Evolutionary conservation across 2,329 filamentous ascomycete species (phyloP), one percentile per base, ranked within the genome.

Genomic region (Cadophora luteo-olivacea): DNA sequence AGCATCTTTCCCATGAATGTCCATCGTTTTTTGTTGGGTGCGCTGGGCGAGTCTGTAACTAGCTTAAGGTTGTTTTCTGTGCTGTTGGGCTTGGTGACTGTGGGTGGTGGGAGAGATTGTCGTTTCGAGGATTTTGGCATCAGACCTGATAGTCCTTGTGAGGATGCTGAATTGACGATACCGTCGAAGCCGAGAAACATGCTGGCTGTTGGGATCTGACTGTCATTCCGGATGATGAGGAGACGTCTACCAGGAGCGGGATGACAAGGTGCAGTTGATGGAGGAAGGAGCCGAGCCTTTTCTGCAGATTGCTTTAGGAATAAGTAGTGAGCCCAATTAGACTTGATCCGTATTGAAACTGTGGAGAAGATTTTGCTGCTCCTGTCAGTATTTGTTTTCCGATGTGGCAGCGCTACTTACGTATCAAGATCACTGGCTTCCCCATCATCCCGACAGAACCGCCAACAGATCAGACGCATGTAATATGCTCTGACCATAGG

Each of bases 401-500:
- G 61, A 55, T 5, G 54, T 55, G 25, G 11, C 16, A 16, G 16
- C 9, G n/a, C 41, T 67, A 84, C 87, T 80, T 81, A 89, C 86
- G 83, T 79, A 76, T 91, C 87, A 58, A 85, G 75, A 14, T 83
- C 79, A 33, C 83, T 82, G 33, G 84, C 82, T 33, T 85, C 75
- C 64, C 77, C 87, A 73, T 90, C 87, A 74, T 86, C 87, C 68
- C 91, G 83, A 66, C 86, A 89, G 41, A 92, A 76, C 65, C 90
- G 85, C 91, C 91, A 93, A 77, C 90, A 92, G 38, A 92, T 77
- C 45, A 93, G 78, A 41, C 91, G 88, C 84, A 92, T 91, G 74
- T 86, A 92, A 79, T 92, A 92, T 29, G 90, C 87, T 73, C 91
- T 84, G n/a, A 92, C 89, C 91, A 92, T 92, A 0, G 91, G 89